phyloP scores from a whole-genome alignment of 148 eudicot species.

The Euryodendron excelsum region DNA sequence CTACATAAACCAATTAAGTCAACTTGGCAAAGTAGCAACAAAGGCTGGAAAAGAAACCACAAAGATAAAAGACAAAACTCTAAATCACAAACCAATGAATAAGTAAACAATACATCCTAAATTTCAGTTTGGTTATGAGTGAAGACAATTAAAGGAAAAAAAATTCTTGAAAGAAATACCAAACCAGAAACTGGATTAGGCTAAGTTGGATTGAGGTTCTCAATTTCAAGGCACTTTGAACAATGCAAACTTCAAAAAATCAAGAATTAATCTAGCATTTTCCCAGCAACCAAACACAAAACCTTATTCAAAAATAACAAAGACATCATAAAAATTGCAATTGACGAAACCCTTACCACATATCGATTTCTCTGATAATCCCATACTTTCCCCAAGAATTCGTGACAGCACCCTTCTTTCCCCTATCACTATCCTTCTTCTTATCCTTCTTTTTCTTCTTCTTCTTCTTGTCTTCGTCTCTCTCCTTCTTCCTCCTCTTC shows the following conservation, averaged over 20 bases:
- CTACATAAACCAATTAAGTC: too few species aligned
- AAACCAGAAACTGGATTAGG: too few species aligned
- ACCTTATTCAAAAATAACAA: constrained; percentile 13
- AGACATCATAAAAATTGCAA: neutral
- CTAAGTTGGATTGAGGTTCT: too few species aligned
- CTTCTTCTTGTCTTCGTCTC: constrained; percentile 25
- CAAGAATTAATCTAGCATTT: neutral
- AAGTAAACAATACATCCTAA: neutral
- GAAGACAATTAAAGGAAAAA: too few species aligned
- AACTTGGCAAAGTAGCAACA: too few species aligned
- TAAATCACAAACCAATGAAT: too few species aligned
- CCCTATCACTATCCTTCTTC: constrained; percentile 24
- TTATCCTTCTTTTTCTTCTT: constrained; percentile 27
- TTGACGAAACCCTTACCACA: constrained; percentile 60
- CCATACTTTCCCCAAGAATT: constrained; percentile 93
- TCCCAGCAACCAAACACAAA: constrained; percentile 14
- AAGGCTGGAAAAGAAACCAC: too few species aligned
- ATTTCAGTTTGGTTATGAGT: neutral
- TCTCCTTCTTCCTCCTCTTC: constrained; percentile 28
- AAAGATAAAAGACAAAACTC: too few species aligned
- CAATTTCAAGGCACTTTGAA: too few species aligned
- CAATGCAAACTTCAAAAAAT: neutral
- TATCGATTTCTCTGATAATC: constrained; percentile 75
- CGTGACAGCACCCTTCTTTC: constrained; percentile 63
- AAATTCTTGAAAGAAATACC: too few species aligned